A percentile compares a stretch with the other conserved stretches of the same genome.
Conservation (phyloP, 2,329 filamentous ascomycete genomes). For the Pleurostoma richardsiae region DNA sequence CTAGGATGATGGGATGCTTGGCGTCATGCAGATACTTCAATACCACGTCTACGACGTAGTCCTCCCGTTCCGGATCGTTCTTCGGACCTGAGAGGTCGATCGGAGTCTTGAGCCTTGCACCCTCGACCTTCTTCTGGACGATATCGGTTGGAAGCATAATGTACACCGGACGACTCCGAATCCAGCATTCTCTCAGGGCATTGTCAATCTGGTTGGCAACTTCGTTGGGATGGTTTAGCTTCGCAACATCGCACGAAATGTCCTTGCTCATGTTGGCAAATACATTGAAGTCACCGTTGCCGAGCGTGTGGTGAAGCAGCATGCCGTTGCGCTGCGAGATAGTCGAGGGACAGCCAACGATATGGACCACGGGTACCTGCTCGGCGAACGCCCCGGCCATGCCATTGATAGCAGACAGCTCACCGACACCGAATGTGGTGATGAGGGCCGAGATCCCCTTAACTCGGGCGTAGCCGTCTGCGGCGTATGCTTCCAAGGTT, state of each 20-base stretch:
- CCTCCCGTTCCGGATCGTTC: slow-evolving; percentile 68
- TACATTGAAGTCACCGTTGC: slow-evolving; percentile 76
- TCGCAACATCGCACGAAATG: slow-evolving; percentile 67
- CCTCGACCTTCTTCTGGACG: slow-evolving; percentile 71
- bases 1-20: slow-evolving; percentile 70
- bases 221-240: slow-evolving; percentile 64
- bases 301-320: slow-evolving; percentile 63
- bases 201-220: slow-evolving; percentile 74
- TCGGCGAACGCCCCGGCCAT: slow-evolving; percentile 72
- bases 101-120: slow-evolving; percentile 61
- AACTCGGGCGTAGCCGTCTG: slow-evolving; percentile 74
- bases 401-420: slow-evolving; percentile 69
- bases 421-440: slow-evolving; percentile 73
- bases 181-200: slow-evolving; percentile 68
- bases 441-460: slow-evolving; percentile 66
- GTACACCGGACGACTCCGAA: slow-evolving; percentile 74
- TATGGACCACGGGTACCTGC: slow-evolving; percentile 66
- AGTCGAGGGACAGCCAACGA: slow-evolving; percentile 50
- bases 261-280: slow-evolving; percentile 73
- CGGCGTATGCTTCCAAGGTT: slow-evolving; percentile 56
- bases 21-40: slow-evolving; percentile 68
- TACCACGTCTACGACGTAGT: slow-evolving; percentile 78
- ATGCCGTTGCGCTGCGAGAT: slow-evolving; percentile 41
- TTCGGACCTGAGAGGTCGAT: slow-evolving; percentile 60
- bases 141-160: slow-evolving; percentile 80